Base-by-base conservation (phyloP, 441 rosid species). In the Erodium texanum region DNA sequence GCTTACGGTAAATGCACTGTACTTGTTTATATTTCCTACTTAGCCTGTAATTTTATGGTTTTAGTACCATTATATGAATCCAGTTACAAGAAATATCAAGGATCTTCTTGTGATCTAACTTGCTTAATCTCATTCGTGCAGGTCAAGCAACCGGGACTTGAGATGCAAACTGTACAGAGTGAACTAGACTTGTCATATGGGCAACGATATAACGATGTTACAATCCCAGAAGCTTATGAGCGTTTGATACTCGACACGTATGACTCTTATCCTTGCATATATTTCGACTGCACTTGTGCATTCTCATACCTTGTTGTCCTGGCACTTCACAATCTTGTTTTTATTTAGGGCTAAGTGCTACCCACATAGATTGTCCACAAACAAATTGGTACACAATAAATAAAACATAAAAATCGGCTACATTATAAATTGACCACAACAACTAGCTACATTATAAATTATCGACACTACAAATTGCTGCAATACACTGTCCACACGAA, bases 221-320 rank as follows among this genome's bases (percentile, higher is more conserved):
- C 81, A 5, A 92, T 95, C 69, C 99, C 97, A 0, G 97, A 95
- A 82, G 99, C 98, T 70, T 95, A 95, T 71, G 97, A 90, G 72
- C 99, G 97, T 61, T 83, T 95, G n/a, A 87, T 95, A 80, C 99
- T 95, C 69, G 98, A 95, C 82, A 95, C 97, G 96, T 92, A 90
- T 15, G 78, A 50, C 43, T 72, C 79, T 29, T 65, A 15, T 68
- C 64, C 61, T 62, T 27, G 15, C n/a, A 45, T 32, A 32, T 32
- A 59, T 11, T 68, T 50, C 22, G 36, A 29, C 54, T 24, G 20
- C 27, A 20, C 43, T 24, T 67, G 19, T 73, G 10, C 18, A 29
- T 38, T 22, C 20, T 50, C 45, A 59, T 58, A 68, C 34, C 11
- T 56, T 61, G 58, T n/a, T n/a, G n/a, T n/a, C n/a, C n/a, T n/a